phyloP scores from a whole-genome alignment of 1,139 yeast genomes.

The Scheffersomyces quercinus region DNA sequence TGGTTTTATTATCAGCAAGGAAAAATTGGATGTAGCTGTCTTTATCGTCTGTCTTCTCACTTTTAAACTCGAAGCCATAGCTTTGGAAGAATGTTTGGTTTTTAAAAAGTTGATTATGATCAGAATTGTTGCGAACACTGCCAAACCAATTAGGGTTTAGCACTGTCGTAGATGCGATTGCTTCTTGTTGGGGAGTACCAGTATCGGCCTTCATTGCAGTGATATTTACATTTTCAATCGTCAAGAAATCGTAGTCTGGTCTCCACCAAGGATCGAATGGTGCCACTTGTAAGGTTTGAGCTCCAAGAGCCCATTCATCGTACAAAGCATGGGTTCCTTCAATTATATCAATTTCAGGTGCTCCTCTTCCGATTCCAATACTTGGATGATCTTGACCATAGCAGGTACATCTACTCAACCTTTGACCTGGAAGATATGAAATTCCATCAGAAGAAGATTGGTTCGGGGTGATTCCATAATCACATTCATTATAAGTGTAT shows the following conservation, averaged over 20 bases:
- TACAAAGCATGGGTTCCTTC: conserved; percentile 26
- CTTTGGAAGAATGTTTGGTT: conserved; percentile 16
- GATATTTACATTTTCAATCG: conserved; percentile 17
- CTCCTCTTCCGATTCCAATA: conserved; percentile 31
- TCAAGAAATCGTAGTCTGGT: conserved; percentile 30
- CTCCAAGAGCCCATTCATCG: conserved; percentile 19
- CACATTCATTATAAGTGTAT: conserved; percentile 32
- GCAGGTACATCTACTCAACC: conserved; percentile 26
- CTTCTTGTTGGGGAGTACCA: conserved; percentile 33
- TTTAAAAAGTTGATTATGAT: neutral
- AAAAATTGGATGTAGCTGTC: conserved; percentile 24
- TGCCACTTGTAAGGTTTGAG: conserved; percentile 34
- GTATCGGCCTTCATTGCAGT: conserved; percentile 29
- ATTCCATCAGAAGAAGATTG: conserved; percentile 33
- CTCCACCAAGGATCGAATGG: conserved; percentile 37
- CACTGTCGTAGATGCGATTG: conserved; percentile 27
- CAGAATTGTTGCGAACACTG: conserved; percentile 8
- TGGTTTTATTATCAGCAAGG: conserved; percentile 20
- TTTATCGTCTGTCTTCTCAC: conserved; percentile 13
- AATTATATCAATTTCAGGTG: conserved; percentile 35
- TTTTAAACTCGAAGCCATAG: conserved; percentile 27
- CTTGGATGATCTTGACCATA: conserved; percentile 32
- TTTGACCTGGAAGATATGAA: conserved; percentile 31
- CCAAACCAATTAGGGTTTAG: conserved; percentile 26
- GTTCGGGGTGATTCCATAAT: conserved; percentile 30